These are phyloP conservation scores for Cryphonectria carpinicola DNA, from an alignment of 2,329 filamentous ascomycete species.

Conservation along the genomic window DNA sequence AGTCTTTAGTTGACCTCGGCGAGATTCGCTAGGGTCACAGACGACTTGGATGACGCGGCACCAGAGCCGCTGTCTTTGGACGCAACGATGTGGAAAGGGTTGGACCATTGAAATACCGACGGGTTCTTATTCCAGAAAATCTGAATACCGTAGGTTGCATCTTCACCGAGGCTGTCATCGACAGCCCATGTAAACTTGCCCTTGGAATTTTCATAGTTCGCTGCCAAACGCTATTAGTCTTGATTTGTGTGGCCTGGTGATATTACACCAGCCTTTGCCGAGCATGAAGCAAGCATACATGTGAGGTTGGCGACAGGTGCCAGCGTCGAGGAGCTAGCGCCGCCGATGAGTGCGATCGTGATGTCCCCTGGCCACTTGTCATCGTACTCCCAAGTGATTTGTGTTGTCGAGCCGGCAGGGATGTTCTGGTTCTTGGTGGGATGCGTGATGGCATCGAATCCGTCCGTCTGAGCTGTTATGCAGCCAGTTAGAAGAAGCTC, in stretches of 20 bases:
- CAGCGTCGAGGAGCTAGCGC: slow-evolving; percentile 48
- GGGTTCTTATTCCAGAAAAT: slow-evolving; percentile 1
- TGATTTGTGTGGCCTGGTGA: not conserved
- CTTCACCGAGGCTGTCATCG: slow-evolving; percentile 2
- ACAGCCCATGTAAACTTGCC: not conserved
- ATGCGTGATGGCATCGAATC: slow-evolving; percentile 58
- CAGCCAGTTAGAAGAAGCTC: not conserved
- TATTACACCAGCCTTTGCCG: too few species aligned
- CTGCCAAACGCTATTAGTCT: not conserved
- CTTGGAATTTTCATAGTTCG: slow-evolving; percentile 5
- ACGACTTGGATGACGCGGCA: not conserved
- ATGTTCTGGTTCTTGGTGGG: slow-evolving; percentile 51
- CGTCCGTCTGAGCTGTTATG: slow-evolving; percentile 47
- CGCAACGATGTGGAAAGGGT: slow-evolving; percentile 5
- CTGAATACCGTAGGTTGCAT: slow-evolving; percentile 4
- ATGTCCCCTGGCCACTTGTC: slow-evolving; percentile 48
- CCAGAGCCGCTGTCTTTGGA: not conserved
- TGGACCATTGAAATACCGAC: slow-evolving; percentile 4
- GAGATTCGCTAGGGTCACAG: not conserved
- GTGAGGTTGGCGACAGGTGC: slow-evolving; percentile 4
- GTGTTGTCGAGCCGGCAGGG: slow-evolving; percentile 52
- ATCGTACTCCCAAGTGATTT: slow-evolving; percentile 54
- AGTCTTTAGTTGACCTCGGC: not conserved
- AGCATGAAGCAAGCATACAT: not conserved
- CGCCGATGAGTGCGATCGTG: slow-evolving; percentile 60